Evolutionary conservation across 768 basidiomycete species (phyloP), one percentile per base, ranked within the genome.

Genomic region (Pleurotus salmoneostramineus): DNA sequence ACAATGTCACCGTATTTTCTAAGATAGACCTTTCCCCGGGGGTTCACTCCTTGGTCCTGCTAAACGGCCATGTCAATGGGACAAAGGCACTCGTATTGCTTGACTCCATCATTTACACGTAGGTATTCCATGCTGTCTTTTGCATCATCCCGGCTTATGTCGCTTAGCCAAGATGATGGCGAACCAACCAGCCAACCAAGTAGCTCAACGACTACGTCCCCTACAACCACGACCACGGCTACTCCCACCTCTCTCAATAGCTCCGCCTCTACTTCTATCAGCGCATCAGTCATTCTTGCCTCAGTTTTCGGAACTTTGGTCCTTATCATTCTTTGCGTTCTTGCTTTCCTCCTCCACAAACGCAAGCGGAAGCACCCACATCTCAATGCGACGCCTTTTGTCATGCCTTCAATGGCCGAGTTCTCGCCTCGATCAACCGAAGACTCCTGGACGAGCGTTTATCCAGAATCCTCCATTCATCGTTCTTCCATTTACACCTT

Each of bases 91-190:
- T 73, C n/a, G 37, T 67, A 4, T 60, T 74, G 17, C 59, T 72
- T 6, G 71, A 72, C 55, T 64, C 65, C 37, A 60, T 71, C 32
- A 58, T 67, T 3, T 72, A 71, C 60, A 60, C 68, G 71, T 72
- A 43, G 43, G 66, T 58, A 33, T 27, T 1, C 47, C 47, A n/a
- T 14, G 14, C 37, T 40, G 37, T 40, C 6, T 6, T 6, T 40
- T 40, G 37, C 37, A 40, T 40, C 37, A 40, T 40, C 37, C 37
- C 14, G 37, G 14, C 14, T 10, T n/a, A 40, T 40, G n/a, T 40
- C 3, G n/a, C 3, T n/a, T 3, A 40, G 37, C 37, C 37, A 40
- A 3, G 37, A 40, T 3, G 37, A 40, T 40, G 37, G 37, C 3
- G 1, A 40, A 3, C 37, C 37, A 2, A n/a, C 1, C 3, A 40